Conservation (phyloP, 148 eudicot species). For the Tetragonia tetragonoides region DNA sequence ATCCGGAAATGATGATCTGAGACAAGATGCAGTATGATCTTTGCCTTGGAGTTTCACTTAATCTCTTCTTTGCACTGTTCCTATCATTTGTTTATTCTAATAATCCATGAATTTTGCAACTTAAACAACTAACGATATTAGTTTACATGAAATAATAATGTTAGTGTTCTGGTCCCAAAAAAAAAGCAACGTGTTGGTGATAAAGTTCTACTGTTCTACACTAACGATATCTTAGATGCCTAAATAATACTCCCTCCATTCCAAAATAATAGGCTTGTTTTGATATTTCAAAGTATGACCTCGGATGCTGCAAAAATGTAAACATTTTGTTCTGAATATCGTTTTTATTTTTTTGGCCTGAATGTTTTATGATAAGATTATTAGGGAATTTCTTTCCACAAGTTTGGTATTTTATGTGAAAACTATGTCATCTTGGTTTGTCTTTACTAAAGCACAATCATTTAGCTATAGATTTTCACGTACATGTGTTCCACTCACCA, state of each 20-base stretch:
- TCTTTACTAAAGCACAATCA: neutral
- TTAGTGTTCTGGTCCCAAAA: no score
- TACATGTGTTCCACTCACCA: neutral
- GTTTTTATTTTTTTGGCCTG: neutral
- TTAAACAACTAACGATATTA: neutral
- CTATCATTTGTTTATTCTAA: neutral
- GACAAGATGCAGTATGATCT: slow-evolving; percentile 98
- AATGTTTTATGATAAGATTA: neutral
- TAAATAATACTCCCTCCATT: no score
- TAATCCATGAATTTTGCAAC: neutral
- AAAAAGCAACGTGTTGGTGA: no score
- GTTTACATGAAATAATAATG: no score
- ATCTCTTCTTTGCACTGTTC: neutral
- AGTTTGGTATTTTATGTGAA: neutral
- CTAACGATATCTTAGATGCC: no score
- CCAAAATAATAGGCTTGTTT: no score
- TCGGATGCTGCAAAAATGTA: no score
- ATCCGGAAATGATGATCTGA: slow-evolving; percentile 97
- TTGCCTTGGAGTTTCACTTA: slow-evolving; percentile 12
- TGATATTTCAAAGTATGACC: no score
- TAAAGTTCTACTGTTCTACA: no score
- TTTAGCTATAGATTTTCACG: neutral
- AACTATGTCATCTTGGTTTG: neutral
- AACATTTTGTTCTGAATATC: no score
- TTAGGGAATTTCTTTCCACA: neutral